Evolutionary conservation across 2,329 filamentous ascomycete genomes (phyloP).

Genomic region (Colletotrichum australisinense): DNA sequence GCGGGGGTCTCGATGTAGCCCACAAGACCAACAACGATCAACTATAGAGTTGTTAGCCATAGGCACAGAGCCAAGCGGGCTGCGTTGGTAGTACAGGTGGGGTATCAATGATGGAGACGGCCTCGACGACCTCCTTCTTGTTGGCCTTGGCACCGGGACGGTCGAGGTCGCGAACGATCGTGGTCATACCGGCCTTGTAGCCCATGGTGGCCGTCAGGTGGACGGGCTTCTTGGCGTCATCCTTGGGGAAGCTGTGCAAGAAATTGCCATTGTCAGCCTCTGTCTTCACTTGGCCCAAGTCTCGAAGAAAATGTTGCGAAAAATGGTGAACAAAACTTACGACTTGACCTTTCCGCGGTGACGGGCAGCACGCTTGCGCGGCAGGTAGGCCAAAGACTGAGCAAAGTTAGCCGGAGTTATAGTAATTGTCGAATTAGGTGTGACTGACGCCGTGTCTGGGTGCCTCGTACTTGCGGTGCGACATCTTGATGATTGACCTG

Average conservation of each 20-base stretch:
- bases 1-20: slow-evolving; percentile 99
- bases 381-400: slow-evolving; percentile 82
- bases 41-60: slow-evolving; percentile 82
- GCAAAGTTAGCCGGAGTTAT: neutral
- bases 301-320: slow-evolving; percentile 20
- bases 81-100: slow-evolving; percentile 94
- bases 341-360: slow-evolving; percentile 99
- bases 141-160: slow-evolving; percentile 98
- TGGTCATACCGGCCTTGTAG: slow-evolving; percentile 99
- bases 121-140: slow-evolving; percentile 98
- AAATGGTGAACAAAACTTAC: slow-evolving; percentile 66
- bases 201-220: slow-evolving; percentile 98
- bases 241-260: slow-evolving; percentile 90
- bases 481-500: slow-evolving; percentile 35
- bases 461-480: slow-evolving; percentile 72
- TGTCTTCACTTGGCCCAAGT: slow-evolving; percentile 31
- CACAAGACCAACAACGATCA: slow-evolving; percentile 99
- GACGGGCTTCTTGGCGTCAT: slow-evolving; percentile 99
- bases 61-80: slow-evolving; percentile 81
- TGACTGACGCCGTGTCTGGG: slow-evolving; percentile 80
- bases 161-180: slow-evolving; percentile 99
- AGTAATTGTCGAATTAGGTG: neutral
- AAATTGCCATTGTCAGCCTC: slow-evolving; percentile 37
- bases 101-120: slow-evolving; percentile 88
- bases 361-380: slow-evolving; percentile 91